phyloP scores from a whole-genome alignment of 2,329 filamentous ascomycete genomes.

The Phoma sp. region DNA sequence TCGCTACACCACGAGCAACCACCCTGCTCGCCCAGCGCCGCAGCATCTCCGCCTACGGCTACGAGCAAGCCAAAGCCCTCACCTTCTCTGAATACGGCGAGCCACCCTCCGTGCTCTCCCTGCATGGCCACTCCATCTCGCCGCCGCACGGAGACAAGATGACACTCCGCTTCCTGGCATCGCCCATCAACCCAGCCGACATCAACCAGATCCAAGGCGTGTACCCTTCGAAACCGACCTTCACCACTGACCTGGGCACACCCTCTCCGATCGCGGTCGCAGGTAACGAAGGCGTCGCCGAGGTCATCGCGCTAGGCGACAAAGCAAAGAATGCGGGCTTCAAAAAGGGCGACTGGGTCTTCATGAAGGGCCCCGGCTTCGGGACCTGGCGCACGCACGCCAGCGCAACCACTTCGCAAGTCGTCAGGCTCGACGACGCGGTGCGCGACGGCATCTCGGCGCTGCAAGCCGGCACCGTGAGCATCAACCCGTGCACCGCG shows the following conservation, averaged over 20 bases:
- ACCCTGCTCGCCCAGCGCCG: conserved; percentile 43
- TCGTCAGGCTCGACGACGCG: conserved; percentile 74
- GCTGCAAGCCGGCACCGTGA: conserved; percentile 83
- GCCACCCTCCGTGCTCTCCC: conserved; percentile 70
- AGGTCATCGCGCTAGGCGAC: conserved; percentile 75
- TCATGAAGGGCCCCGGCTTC: conserved; percentile 81
- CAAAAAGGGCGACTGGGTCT: conserved; percentile 86
- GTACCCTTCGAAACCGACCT: conserved; percentile 84
- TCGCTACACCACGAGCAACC: conserved; percentile 11
- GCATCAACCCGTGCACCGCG: conserved; percentile 91
- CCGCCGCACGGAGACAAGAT: conserved; percentile 72
- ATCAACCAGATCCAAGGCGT: conserved; percentile 98
- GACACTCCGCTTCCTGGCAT: conserved; percentile 85
- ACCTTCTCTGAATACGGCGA: conserved; percentile 77
- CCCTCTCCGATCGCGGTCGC: conserved; percentile 75
- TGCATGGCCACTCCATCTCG: conserved; percentile 79
- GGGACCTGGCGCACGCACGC: conserved; percentile 97
- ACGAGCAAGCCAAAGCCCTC: conserved; percentile 84
- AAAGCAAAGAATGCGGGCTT: conserved; percentile 62
- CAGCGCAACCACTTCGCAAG: conserved; percentile 63
- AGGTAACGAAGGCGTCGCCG: conserved; percentile 92
- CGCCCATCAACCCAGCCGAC: conserved; percentile 95
- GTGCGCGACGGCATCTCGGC: conserved; percentile 73
- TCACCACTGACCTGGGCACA: conserved; percentile 78
- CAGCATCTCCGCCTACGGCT: conserved; percentile 70